These are phyloP conservation scores for Pseudozyma sp. DNA, from an alignment of 1,284 basidiomycete species.

Conservation along the genomic window DNA sequence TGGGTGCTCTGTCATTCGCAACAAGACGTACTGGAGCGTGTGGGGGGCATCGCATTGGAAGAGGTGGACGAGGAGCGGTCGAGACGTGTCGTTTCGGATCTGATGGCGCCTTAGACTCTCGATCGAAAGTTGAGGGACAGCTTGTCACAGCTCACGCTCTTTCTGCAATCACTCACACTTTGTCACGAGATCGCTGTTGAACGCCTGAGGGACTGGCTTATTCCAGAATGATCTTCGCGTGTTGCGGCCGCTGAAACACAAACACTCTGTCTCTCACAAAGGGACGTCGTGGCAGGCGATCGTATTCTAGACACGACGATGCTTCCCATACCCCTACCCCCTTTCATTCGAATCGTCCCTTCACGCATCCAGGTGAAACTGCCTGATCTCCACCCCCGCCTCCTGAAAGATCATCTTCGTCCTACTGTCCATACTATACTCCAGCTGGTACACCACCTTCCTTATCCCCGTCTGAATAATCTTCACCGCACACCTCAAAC, in stretches of 20 bases:
- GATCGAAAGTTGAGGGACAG: too few relatives aligned
- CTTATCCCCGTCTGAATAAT: conserved; percentile 94
- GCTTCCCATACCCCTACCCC: too few relatives aligned
- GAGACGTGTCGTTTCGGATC: neutral
- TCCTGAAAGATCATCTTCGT: conserved; percentile 68
- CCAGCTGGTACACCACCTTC: conserved; percentile 93
- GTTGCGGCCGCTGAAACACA: too few relatives aligned
- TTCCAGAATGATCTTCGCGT: too few relatives aligned
- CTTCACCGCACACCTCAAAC: conserved; percentile 93
- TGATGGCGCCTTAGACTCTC: neutral
- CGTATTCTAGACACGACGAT: too few relatives aligned
- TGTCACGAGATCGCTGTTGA: too few relatives aligned
- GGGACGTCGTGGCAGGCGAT: too few relatives aligned
- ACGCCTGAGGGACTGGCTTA: too few relatives aligned
- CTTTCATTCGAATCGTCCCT: too few relatives aligned
- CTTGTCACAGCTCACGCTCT: too few relatives aligned
- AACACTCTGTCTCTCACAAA: too few relatives aligned
- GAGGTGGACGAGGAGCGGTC: neutral
- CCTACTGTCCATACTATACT: conserved; percentile 76
- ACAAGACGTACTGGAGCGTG: neutral
- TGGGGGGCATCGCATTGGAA: neutral
- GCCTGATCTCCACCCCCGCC: conserved; percentile 68
- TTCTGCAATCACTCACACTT: too few relatives aligned
- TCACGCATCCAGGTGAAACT: conserved; percentile 46
- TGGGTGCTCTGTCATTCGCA: neutral